These are phyloP conservation scores for Blechomonas ayalai DNA, from an alignment of 208 protist species.

Conservation along the genomic window DNA sequence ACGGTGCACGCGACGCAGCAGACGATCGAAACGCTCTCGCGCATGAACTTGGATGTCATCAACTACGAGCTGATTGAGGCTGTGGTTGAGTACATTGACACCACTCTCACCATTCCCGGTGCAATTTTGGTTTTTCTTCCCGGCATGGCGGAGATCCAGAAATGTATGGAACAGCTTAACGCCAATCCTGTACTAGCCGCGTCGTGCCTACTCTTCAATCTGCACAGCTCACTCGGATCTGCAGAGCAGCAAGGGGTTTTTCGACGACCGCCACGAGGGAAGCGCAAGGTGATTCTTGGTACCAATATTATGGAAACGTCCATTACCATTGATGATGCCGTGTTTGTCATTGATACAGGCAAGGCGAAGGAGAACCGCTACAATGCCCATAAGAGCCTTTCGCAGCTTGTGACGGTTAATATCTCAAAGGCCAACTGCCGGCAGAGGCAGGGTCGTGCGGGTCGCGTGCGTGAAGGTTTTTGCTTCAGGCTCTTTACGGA, in stretches of 20 bases:
- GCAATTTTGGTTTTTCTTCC: conserved; percentile 96
- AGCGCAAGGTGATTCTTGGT: conserved; percentile 93
- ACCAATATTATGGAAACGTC: conserved; percentile 98
- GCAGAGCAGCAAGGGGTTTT: conserved; percentile 93
- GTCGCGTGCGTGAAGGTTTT: conserved; percentile 92
- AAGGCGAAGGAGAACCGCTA: conserved; percentile 94
- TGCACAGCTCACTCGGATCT: conserved; percentile 91
- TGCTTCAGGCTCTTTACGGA: conserved; percentile 94
- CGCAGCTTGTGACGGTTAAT: conserved; percentile 85
- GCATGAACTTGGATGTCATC: conserved; percentile 88
- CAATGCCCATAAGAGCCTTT: conserved; percentile 74
- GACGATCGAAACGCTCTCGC: conserved; percentile 55
- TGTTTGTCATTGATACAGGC: conserved; percentile 97
- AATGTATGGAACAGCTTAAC: conserved; percentile 80
- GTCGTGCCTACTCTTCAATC: conserved; percentile 74
- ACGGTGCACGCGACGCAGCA: conserved; percentile 34
- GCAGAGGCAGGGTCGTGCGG: conserved; percentile 95
- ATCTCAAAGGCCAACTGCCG: conserved; percentile 90
- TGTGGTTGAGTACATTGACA: conserved; percentile 86
- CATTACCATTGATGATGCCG: conserved; percentile 97
- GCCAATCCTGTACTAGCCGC: conserved; percentile 35
- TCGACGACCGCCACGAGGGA: conserved; percentile 63
- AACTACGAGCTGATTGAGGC: conserved; percentile 94
- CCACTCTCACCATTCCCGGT: conserved; percentile 36
- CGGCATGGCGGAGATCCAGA: conserved; percentile 92